These are phyloP conservation scores for Casuarina cunninghamiana DNA, from an alignment of 306 rosid genomes.

Conservation along the genomic window DNA sequence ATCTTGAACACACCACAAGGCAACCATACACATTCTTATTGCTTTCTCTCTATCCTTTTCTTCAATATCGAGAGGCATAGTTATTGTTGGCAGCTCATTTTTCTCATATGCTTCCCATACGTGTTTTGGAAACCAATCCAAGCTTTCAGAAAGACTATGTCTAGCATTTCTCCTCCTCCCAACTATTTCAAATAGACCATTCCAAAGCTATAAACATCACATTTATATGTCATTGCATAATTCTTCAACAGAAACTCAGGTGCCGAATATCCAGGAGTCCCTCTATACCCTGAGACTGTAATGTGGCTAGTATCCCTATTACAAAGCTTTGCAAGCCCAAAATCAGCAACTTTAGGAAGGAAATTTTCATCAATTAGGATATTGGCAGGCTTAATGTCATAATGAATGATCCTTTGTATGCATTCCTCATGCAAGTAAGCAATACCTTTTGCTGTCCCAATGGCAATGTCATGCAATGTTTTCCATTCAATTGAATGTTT, in stretches of 20 bases:
- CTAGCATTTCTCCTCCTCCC: no score
- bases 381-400: constrained; percentile 17
- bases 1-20: constrained; percentile 51
- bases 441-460: no score
- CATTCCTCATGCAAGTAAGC: background rate
- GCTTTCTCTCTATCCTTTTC: constrained; percentile 31
- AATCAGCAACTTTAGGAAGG: constrained; percentile 5
- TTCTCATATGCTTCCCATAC: no score
- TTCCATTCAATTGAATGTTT: no score
- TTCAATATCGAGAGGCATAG: constrained; percentile 1
- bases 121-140: no score
- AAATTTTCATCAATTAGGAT: background rate
- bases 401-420: constrained; percentile 13
- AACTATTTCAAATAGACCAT: no score
- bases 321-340: constrained; percentile 14
- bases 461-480: no score
- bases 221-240: constrained; percentile 14
- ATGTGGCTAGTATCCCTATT: background rate
- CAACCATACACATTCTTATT: constrained; percentile 43
- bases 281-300: background rate
- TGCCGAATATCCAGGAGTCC: background rate
- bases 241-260: constrained; percentile 19
- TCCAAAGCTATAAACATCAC: background rate
- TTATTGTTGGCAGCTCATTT: no score
- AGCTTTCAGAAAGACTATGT: no score